Evolutionary conservation across 495 filamentous ascomycete genomes (phyloP), one percentile per base, ranked within the genome.

Genomic region (Aspergillus kassunensis): DNA sequence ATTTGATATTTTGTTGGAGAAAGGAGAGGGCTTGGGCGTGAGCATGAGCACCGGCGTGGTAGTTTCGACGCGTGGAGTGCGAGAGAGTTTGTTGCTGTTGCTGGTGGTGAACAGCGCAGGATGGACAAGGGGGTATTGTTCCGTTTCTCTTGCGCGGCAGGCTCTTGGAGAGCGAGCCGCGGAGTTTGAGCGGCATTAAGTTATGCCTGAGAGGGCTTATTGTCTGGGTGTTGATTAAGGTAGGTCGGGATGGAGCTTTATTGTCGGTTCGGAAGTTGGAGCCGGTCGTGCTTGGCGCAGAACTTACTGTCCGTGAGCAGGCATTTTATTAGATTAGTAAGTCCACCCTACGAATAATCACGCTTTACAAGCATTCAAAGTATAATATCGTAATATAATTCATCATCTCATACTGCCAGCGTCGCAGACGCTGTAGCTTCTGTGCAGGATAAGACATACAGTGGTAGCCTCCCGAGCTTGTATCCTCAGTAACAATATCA

Each of bases 101-200:
- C 5, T 16, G 48, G 30, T 31, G 36, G 37, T 33, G 39, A 16
- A 16, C 9, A 40, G 21, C 51, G 57, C 70, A 74, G 11, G 73
- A 72, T 5, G 70, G 68, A 42, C 71, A 76, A 55, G 65, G 67
- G 45, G 68, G 66, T 21, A 65, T 56, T 24, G 50, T 53, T 20
- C 40, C 53, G 21, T 62, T 63, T 41, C 57, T 41, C 10, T 58
- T 52, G 41, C 56, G 67, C 60, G 59, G 59, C 27, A 75, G 59
- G 66, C 68, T 69, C 62, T 58, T 62, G 23, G 60, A 40, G 50
- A 75, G 62, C 61, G 67, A 58, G 51, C 62, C 65, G 59, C 72
- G 68, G 41, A 73, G 43, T 68, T 66, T 72, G 30, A 65, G 61
- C 49, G 72, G 70, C 72, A 75, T 75, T 69, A 59, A 45, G 29